These are phyloP conservation scores for Leptomonas seymouri DNA, from an alignment of 208 protist genomes.

Conservation along the genomic window DNA sequence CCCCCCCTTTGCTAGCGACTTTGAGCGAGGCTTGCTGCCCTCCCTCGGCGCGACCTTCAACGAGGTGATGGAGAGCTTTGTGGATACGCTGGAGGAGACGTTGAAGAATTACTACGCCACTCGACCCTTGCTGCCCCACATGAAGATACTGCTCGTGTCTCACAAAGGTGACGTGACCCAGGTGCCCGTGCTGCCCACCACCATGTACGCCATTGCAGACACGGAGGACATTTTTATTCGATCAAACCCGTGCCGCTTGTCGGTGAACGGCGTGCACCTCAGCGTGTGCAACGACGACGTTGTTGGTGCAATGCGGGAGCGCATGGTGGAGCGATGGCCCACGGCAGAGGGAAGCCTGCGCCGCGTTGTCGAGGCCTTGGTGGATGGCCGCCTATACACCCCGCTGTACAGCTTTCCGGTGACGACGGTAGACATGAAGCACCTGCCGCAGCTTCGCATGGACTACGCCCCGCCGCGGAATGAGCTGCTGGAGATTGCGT, in stretches of 20 bases:
- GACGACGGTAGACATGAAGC: slow-evolving; percentile 57
- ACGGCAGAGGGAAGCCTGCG: slow-evolving; percentile 76
- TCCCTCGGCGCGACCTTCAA: slow-evolving; percentile 57
- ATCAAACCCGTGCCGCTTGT: slow-evolving; percentile 83
- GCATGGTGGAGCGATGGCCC: slow-evolving; percentile 81
- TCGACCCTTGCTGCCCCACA: slow-evolving; percentile 31
- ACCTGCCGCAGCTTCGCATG: slow-evolving; percentile 60
- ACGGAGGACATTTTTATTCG: slow-evolving; percentile 63
- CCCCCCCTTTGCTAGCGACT: slow-evolving; percentile 52
- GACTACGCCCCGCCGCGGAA: slow-evolving; percentile 49
- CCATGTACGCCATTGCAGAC: slow-evolving; percentile 77
- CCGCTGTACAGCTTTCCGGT: slow-evolving; percentile 66
- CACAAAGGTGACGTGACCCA: slow-evolving; percentile 80
- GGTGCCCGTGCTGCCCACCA: slow-evolving; percentile 78
- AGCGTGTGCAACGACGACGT: slow-evolving; percentile 88
- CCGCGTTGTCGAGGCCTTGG: slow-evolving; percentile 70
- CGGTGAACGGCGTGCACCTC: slow-evolving; percentile 81
- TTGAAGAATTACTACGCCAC: slow-evolving; percentile 62
- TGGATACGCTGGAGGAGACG: slow-evolving; percentile 71
- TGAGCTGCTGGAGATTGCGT: slow-evolving; percentile 23
- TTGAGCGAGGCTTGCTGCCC: slow-evolving; percentile 59
- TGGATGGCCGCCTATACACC: slow-evolving; percentile 75
- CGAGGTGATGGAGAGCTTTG: slow-evolving; percentile 62
- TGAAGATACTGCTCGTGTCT: slow-evolving; percentile 79
- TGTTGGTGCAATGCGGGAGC: slow-evolving; percentile 64